phyloP scores from a whole-genome alignment of 805 yeast genomes.

The Myxozyma mucilagina region DNA sequence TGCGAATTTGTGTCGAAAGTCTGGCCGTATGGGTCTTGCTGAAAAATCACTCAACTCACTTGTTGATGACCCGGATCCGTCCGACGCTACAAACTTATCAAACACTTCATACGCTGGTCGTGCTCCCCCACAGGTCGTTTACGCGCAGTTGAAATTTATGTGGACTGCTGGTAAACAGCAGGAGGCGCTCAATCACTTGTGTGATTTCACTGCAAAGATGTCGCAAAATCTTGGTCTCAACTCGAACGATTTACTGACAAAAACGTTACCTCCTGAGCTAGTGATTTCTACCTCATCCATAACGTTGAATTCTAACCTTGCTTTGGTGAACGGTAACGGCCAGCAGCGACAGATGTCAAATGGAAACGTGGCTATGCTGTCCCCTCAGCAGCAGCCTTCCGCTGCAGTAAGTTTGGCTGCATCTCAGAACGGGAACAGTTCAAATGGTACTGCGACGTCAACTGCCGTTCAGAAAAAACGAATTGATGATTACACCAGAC shows the following conservation, averaged over 20 bases:
- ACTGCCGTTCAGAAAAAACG: conserved; percentile 44
- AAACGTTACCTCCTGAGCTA: conserved; percentile 68
- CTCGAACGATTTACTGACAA: conserved; percentile 74
- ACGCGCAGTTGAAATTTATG: conserved; percentile 93
- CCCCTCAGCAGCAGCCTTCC: neutral
- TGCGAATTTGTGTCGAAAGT: conserved; percentile 92
- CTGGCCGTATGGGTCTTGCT: conserved; percentile 88
- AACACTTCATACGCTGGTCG: conserved; percentile 47
- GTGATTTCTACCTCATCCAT: conserved; percentile 11
- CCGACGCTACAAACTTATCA: conserved; percentile 37
- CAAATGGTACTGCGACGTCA: neutral
- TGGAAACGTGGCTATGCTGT: neutral
- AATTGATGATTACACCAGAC: conserved; percentile 76
- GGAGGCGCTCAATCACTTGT: conserved; percentile 81
- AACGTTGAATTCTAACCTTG: neutral
- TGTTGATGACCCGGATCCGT: conserved; percentile 55
- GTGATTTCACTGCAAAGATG: conserved; percentile 88
- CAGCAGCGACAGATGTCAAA: neutral
- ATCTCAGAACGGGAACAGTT: neutral
- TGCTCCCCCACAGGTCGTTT: conserved; percentile 95
- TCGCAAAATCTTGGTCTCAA: conserved; percentile 84
- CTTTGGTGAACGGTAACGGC: conserved; percentile 4
- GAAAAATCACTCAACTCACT: conserved; percentile 84
- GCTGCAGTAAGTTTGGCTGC: conserved; percentile 8
- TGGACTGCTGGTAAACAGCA: conserved; percentile 92